These are phyloP conservation scores for Bacterosira constricta DNA, from an alignment of 108 stramenopile species.

Conservation along the genomic window DNA sequence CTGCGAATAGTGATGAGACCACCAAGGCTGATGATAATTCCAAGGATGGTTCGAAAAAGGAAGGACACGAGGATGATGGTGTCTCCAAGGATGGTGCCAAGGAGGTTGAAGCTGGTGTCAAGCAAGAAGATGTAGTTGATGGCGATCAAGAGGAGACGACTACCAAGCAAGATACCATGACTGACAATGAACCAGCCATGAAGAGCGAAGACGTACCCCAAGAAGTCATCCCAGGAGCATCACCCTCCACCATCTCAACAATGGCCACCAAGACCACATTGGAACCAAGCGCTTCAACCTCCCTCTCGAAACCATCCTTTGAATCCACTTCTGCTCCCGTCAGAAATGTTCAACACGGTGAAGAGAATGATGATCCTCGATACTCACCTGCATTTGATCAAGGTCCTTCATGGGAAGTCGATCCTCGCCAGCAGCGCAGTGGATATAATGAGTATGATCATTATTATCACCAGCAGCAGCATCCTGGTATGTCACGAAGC, in stretches of 20 bases:
- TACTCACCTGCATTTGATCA: neutral
- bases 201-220: too few relatives aligned
- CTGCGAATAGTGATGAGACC: neutral
- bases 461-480: neutral
- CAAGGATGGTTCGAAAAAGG: too few relatives aligned
- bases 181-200: too few relatives aligned
- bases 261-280: neutral
- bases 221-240: neutral
- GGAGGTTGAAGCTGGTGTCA: neutral
- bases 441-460: neutral
- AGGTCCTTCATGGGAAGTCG: conserved; percentile 2
- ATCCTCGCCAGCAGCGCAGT: neutral
- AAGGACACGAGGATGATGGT: too few relatives aligned
- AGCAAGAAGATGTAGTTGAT: too few relatives aligned
- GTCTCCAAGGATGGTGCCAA: neutral
- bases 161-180: too few relatives aligned
- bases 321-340: neutral
- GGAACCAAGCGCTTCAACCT: neutral
- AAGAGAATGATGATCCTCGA: neutral
- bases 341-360: neutral
- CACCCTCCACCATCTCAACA: conserved; percentile 1
- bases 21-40: conserved; percentile 7
- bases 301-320: neutral
- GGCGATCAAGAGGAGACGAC: too few relatives aligned
- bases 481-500: neutral